Percentiles rank a stretch among this genome's conserved stretches.
These are phyloP conservation scores for Vaccinium corymbosum DNA, from an alignment of 148 eudicot genomes.

Conservation along the genomic window DNA sequence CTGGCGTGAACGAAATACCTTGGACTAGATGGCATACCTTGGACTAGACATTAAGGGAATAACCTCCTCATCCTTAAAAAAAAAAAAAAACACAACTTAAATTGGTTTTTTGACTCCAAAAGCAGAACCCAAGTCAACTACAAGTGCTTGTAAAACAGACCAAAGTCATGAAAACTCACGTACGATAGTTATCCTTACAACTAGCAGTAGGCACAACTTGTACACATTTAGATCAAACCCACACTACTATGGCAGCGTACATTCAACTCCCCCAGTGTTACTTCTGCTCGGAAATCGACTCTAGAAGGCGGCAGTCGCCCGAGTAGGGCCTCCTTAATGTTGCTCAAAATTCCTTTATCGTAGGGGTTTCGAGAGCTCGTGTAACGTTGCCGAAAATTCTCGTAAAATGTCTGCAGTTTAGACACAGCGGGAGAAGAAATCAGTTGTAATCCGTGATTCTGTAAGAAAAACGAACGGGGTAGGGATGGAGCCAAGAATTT, in stretches of 20 bases:
- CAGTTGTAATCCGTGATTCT: not conserved
- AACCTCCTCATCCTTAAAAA: too few relatives aligned
- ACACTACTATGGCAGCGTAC: not conserved
- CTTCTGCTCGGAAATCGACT: constrained; percentile 19
- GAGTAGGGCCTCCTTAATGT: constrained; percentile 23
- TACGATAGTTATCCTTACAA: not conserved
- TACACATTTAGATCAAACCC: not conserved
- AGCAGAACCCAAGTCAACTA: too few relatives aligned
- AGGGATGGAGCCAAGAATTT: too few relatives aligned
- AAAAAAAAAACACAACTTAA: too few relatives aligned
- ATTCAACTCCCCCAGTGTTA: not conserved
- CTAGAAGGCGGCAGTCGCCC: constrained; percentile 17
- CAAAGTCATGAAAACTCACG: not conserved
- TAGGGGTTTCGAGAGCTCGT: constrained; percentile 17
- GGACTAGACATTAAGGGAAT: too few relatives aligned
- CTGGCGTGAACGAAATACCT: too few relatives aligned
- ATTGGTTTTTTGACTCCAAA: too few relatives aligned
- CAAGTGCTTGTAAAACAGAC: not conserved
- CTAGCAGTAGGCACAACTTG: not conserved
- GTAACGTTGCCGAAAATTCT: constrained; percentile 23
- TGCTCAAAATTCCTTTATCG: constrained; percentile 19
- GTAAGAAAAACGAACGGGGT: not conserved
- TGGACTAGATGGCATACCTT: too few relatives aligned
- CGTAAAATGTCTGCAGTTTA: constrained; percentile 23
- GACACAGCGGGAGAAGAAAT: not conserved